These are phyloP conservation scores for Talaromyces borbonicus DNA, from an alignment of 495 filamentous ascomycete species.

Conservation along the genomic window DNA sequence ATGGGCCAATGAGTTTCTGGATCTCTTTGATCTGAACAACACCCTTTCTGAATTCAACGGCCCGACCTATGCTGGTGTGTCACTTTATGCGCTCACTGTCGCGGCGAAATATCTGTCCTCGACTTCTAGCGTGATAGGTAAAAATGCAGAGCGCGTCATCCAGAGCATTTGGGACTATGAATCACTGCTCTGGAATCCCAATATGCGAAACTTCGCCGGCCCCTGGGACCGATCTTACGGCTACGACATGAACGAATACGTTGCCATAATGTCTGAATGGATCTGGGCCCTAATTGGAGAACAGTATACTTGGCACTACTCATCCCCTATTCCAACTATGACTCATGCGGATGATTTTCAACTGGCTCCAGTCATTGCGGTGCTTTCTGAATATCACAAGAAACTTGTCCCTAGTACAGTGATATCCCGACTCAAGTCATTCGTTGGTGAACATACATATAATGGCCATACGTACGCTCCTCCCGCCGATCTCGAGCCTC, in stretches of 20 bases:
- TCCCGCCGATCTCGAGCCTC: slow-evolving; percentile 28
- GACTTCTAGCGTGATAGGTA: slow-evolving; percentile 19
- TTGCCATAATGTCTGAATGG: slow-evolving; percentile 23
- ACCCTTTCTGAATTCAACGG: slow-evolving; percentile 36
- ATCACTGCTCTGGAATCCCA: slow-evolving; percentile 24
- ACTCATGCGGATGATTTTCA: slow-evolving; percentile 30
- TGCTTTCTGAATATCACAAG: slow-evolving; percentile 20
- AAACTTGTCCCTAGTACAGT: slow-evolving; percentile 12
- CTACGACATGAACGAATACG: slow-evolving; percentile 34
- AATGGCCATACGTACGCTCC: slow-evolving; percentile 25
- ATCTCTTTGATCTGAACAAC: slow-evolving; percentile 24
- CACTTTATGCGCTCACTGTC: slow-evolving; percentile 31
- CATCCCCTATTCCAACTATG: slow-evolving; percentile 17
- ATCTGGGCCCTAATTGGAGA: slow-evolving; percentile 29
- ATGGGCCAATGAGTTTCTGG: slow-evolving; percentile 24
- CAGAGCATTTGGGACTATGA: slow-evolving; percentile 23
- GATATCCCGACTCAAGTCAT: slow-evolving; percentile 17
- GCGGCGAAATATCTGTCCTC: slow-evolving; percentile 25
- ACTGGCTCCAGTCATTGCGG: slow-evolving; percentile 25
- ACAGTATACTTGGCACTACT: slow-evolving; percentile 13
- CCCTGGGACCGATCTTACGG: slow-evolving; percentile 37
- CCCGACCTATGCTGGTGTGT: slow-evolving; percentile 34
- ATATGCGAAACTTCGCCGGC: slow-evolving; percentile 30
- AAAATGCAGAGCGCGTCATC: slow-evolving; percentile 20
- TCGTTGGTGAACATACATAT: slow-evolving; percentile 27